Evolutionary conservation across 2,329 filamentous ascomycete species (phyloP).

Genomic region (Colletotrichum aenigma): DNA sequence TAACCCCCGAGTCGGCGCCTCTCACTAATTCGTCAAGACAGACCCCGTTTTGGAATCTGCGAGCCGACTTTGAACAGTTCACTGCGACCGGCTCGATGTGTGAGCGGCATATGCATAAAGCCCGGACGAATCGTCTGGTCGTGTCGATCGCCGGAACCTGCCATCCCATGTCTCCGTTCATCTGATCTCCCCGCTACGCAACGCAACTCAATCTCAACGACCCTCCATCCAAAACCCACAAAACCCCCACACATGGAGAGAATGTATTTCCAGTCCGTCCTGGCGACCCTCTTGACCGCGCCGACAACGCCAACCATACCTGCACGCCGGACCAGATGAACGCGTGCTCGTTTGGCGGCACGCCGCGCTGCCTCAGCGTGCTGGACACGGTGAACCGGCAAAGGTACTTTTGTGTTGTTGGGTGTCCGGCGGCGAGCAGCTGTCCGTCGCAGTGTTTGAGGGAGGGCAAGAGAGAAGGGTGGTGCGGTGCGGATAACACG

Average conservation of each 20-base stretch:
- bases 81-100: not conserved
- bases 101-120: accelerated
- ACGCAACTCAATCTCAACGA: not conserved
- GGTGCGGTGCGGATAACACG: not conserved
- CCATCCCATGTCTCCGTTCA: not conserved
- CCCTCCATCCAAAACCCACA: not conserved
- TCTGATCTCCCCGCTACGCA: not conserved
- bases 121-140: accelerated
- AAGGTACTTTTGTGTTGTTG: no score
- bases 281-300: no score
- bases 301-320: no score
- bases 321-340: no score
- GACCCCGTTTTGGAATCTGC: not conserved
- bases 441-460: no score
- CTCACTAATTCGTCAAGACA: not conserved
- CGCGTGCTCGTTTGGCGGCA: no score
- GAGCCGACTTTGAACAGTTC: not conserved
- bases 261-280: no score
- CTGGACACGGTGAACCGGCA: no score
- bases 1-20: not conserved
- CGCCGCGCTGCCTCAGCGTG: no score
- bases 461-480: not conserved
- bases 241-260: no score
- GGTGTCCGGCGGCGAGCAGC: no score
- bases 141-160: not conserved